Conservation (phyloP, 768 basidiomycete genomes). For the Cyclocybe cylindracea region DNA sequence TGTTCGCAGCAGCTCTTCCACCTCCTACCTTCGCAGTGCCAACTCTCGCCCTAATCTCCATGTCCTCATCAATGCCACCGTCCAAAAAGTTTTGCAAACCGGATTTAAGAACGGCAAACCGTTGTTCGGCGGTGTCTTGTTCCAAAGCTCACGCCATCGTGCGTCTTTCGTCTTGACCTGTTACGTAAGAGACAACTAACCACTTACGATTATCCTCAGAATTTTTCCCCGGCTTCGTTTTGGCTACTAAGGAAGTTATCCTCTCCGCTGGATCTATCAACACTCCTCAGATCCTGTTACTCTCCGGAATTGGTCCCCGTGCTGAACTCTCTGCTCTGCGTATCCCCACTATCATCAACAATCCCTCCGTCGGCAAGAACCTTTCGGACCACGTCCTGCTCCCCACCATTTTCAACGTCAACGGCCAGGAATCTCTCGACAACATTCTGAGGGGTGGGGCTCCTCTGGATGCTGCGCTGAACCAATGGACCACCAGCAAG, state of each 20-base stretch:
- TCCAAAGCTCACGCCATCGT: slow-evolving; percentile 6
- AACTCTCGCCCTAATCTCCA: slow-evolving; percentile 33
- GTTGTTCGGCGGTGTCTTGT: slow-evolving; percentile 19
- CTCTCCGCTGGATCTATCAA: slow-evolving; percentile 37
- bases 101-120: slow-evolving; percentile 13
- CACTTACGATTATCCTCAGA: background rate
- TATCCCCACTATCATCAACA: slow-evolving; percentile 37
- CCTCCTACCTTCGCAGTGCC: slow-evolving; percentile 29
- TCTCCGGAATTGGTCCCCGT: slow-evolving; percentile 45
- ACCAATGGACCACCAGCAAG: slow-evolving; percentile 26
- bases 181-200: background rate
- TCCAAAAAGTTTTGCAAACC: slow-evolving; percentile 26
- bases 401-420: slow-evolving; percentile 26
- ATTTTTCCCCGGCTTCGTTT: slow-evolving; percentile 9
- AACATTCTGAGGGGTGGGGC: slow-evolving; percentile 19
- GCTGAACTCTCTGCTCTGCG: slow-evolving; percentile 33
- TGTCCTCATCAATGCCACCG: slow-evolving; percentile 33
- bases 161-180: background rate
- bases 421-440: slow-evolving; percentile 24
- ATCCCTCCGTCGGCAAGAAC: slow-evolving; percentile 48
- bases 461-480: slow-evolving; percentile 11
- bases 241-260: slow-evolving; percentile 33
- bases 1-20: slow-evolving; percentile 38
- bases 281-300: slow-evolving; percentile 34
- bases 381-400: slow-evolving; percentile 40